Evolutionary conservation across 1,139 yeast species (phyloP), one percentile per base, ranked within the genome.

Genomic region (Saccharomyces hybrid): DNA sequence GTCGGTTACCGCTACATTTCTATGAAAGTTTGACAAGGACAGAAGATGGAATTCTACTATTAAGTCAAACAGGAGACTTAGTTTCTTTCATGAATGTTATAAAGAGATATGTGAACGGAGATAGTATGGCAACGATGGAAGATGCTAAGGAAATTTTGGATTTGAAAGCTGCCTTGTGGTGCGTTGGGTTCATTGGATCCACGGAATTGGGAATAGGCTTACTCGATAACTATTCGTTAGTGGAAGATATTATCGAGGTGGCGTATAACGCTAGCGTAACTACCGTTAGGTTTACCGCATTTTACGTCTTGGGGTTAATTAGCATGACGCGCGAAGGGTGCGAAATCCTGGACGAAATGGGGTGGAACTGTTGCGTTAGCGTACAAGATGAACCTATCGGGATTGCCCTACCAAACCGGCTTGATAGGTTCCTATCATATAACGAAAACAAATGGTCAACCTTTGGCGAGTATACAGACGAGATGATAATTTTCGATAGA

Each of bases 131-230:
- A 5, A 51, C 51, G n/a, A 57, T 70, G 56, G 62, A 69, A 55
- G 57, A 55, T 2, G 62, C 63, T 1, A 69, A 68, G 16, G 69
- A 68, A 38, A 59, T 76, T 13, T 54, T 72, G n/a, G 78, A 77
- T 53, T 69, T 90, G 27, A 88, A 88, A 64, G 89, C 91, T n/a
- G 81, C 86, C 50, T 66, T 91, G 49, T 93, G 98, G 97, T 86
- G 95, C 2, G 76, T 88, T 47, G 97, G 97, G 0, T 84, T 84
- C 62, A 83, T 90, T 46, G 90, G 91, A 1, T 80, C 90, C 8
- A 80, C 86, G 0, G 76, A 76, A 31, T 74, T 77, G 54, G 97
- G 96, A 0, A 81, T 86, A 31, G 80, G 81, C 48, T 74, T 88
- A 46, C 69, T 89, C 49, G 89, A 86, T 62, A 78, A 85, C 19